Conservation (phyloP, 371 early-diverging fungal genomes). For the Mucor irregularis region DNA sequence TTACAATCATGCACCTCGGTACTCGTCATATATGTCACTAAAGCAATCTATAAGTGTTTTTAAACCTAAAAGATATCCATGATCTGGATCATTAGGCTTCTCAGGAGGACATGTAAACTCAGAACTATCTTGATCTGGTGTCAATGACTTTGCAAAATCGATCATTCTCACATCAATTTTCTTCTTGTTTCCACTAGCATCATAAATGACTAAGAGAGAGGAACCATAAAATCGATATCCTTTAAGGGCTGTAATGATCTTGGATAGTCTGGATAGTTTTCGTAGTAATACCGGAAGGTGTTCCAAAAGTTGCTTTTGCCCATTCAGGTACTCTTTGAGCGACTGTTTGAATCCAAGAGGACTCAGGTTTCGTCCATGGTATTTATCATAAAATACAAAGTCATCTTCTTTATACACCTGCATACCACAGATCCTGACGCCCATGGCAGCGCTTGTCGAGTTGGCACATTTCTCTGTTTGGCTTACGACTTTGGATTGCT, state of each 20-base stretch:
- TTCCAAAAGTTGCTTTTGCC: slow-evolving; percentile 55
- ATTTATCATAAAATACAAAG: slow-evolving; percentile 85
- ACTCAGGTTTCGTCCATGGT: slow-evolving; percentile 86
- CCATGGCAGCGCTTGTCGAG: slow-evolving; percentile 82
- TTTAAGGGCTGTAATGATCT: slow-evolving; percentile 68
- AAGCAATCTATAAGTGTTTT: slow-evolving; percentile 65
- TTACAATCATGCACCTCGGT: background rate
- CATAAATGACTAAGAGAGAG: slow-evolving; percentile 79
- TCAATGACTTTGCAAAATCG: slow-evolving; percentile 87
- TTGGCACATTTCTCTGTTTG: slow-evolving; percentile 84
- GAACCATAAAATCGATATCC: slow-evolving; percentile 90
- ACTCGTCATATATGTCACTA: slow-evolving; percentile 50
- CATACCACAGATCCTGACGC: slow-evolving; percentile 93
- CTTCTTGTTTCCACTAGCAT: slow-evolving; percentile 14
- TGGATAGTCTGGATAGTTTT: slow-evolving; percentile 69
- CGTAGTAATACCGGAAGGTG: slow-evolving; percentile 76
- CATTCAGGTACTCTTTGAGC: slow-evolving; percentile 75
- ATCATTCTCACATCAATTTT: slow-evolving; percentile 82
- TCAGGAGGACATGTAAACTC: slow-evolving; percentile 61
- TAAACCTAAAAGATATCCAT: slow-evolving; percentile 76
- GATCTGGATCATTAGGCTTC: slow-evolving; percentile 57
- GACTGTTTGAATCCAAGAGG: slow-evolving; percentile 71
- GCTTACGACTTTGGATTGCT: slow-evolving; percentile 69
- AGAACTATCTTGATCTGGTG: slow-evolving; percentile 24
- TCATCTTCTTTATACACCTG: slow-evolving; percentile 59